Evolutionary conservation across 108 stramenopile species (phyloP), one percentile per base, ranked within the genome.

Genomic region (Nannochloropsis oceanica): DNA sequence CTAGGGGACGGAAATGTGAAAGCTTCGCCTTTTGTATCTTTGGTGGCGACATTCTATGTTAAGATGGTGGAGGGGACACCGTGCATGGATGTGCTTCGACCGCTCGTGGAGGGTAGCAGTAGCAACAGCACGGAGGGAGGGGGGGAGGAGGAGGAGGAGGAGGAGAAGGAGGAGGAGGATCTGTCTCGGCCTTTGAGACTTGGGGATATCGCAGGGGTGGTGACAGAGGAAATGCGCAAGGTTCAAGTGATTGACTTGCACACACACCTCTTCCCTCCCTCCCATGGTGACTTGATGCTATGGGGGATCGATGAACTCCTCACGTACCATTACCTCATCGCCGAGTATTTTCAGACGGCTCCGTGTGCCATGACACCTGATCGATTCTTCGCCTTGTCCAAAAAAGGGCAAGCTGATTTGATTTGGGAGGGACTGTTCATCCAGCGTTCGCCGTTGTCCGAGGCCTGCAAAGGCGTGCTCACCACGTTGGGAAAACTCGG

Each of bases 251-350:
- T 96, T 85, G 96, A 96, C 89, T 79, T 96, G 85, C 96, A 96
- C 83, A 96, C 96, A 7, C 96, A 96, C 88, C 89, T 96, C 12
- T 91, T 96, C 12, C 96, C 96, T 25, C 93, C 94, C 22, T 86
- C 91, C 42, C 95, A 95, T 84, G 95, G 94, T 0, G 84, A 90
- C 22, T 85, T 95, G n/a, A 94, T 93, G 86, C 89, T 93, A 14
- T 95, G 93, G 93, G 95, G 95, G 24, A 94, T 96, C 44, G 95
- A 96, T 86, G 95, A 94, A 82, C 87, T 96, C 8, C 89, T 96
- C 79, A 95, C 94, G 14, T 96, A 96, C 89, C 96, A 96, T 86
- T 96, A 96, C 84, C 90, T 96, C 22, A 94, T 96, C 8, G 92
- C 94, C 1, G 95, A 96, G 86, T 95, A 92, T 83, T 95, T 95